Evolutionary conservation across 1,139 yeast species (phyloP).

Genomic region (Yamadazyma sp.): DNA sequence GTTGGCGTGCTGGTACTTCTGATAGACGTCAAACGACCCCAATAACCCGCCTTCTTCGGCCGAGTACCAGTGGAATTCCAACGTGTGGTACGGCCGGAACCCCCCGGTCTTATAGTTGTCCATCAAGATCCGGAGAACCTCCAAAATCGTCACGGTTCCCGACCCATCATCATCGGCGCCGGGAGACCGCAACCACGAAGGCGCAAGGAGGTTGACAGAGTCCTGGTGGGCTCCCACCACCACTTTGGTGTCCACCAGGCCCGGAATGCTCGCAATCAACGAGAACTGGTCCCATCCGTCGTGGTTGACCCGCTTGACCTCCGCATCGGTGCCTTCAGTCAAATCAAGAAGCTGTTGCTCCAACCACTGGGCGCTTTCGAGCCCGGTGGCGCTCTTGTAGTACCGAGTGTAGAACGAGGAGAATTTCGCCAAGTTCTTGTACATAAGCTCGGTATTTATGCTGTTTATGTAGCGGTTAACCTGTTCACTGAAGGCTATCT

Average conservation of each 20-base stretch:
- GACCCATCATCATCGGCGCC: slow-evolving; percentile 97
- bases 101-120: slow-evolving; percentile 32
- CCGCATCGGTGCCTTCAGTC: slow-evolving; percentile 38
- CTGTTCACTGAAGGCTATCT: slow-evolving; percentile 33
- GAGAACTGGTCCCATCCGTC: slow-evolving; percentile 47
- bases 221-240: slow-evolving; percentile 92
- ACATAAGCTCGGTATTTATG: slow-evolving; percentile 49
- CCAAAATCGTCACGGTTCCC: slow-evolving; percentile 78
- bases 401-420: slow-evolving; percentile 78
- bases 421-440: slow-evolving; percentile 57
- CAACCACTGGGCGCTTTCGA: slow-evolving; percentile 74
- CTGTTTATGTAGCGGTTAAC: slow-evolving; percentile 41
- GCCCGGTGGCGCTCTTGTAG: slow-evolving; percentile 71
- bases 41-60: slow-evolving; percentile 94
- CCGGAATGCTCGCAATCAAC: slow-evolving; percentile 43
- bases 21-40: slow-evolving; percentile 81
- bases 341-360: slow-evolving; percentile 47
- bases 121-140: slow-evolving; percentile 65
- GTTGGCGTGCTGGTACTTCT: slow-evolving; percentile 46
- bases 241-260: slow-evolving; percentile 41
- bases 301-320: slow-evolving; percentile 32
- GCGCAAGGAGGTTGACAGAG: slow-evolving; percentile 72
- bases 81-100: slow-evolving; percentile 63
- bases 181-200: slow-evolving; percentile 73
- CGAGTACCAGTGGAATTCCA: slow-evolving; percentile 91